phyloP scores from a whole-genome alignment of 441 rosid species.

The Populus trichocarpa region DNA sequence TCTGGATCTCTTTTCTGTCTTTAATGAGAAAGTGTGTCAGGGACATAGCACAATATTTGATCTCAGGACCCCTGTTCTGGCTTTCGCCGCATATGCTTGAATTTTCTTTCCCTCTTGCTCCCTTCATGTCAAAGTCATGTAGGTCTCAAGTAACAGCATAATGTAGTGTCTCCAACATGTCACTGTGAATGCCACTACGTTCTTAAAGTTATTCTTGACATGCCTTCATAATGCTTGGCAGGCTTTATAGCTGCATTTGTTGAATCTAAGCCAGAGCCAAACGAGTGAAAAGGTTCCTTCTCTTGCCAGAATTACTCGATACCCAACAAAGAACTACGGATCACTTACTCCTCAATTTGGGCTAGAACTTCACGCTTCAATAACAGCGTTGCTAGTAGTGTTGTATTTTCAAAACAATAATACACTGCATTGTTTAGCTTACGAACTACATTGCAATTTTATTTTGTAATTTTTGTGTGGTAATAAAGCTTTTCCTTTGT shows the following conservation, averaged over 20 bases:
- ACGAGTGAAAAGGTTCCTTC: background rate
- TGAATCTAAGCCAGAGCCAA: background rate
- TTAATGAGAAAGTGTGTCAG: background rate
- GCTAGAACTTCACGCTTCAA: background rate
- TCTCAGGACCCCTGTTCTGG: background rate
- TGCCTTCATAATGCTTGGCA: background rate
- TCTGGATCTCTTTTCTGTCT: background rate
- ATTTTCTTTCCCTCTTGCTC: background rate
- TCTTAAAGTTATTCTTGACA: background rate
- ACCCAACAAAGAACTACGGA: background rate
- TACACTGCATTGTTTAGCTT: background rate
- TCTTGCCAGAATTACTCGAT: background rate
- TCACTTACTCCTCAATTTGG: background rate
- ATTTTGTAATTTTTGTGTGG: background rate
- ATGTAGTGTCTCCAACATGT: background rate
- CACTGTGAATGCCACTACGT: background rate
- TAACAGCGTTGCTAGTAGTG: background rate
- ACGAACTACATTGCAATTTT: background rate
- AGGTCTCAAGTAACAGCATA: background rate
- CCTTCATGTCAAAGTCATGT: background rate
- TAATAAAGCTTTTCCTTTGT: background rate
- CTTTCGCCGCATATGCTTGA: background rate
- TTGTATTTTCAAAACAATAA: background rate
- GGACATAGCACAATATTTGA: background rate
- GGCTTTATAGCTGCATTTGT: background rate